Evolutionary conservation across 2,329 filamentous ascomycete genomes (phyloP).

Genomic region (Paecilomyces niveus): DNA sequence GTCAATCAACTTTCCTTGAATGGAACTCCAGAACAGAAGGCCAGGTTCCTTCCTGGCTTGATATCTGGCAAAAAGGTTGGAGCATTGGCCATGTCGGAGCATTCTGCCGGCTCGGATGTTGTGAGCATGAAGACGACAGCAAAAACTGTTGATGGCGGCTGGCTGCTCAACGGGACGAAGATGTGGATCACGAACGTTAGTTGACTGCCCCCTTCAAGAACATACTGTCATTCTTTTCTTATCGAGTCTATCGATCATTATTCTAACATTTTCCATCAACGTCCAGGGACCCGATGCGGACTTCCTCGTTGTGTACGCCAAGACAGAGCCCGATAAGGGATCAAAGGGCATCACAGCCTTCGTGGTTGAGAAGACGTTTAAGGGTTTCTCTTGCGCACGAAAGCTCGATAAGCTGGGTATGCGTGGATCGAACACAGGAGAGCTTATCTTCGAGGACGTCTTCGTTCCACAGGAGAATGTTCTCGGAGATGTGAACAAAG

Average conservation of each 20-base stretch:
- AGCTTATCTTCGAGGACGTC: slow-evolving; percentile 82
- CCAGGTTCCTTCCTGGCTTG: slow-evolving; percentile 69
- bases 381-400: slow-evolving; percentile 77
- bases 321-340: slow-evolving; percentile 71
- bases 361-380: slow-evolving; percentile 62
- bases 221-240: not conserved
- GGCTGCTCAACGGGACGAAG: slow-evolving; percentile 79
- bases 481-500: slow-evolving; percentile 70
- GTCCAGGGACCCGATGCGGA: slow-evolving; percentile 73
- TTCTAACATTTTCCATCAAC: not conserved
- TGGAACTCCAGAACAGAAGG: slow-evolving; percentile 70
- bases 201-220: not conserved
- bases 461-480: slow-evolving; percentile 81
- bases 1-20: slow-evolving; percentile 95
- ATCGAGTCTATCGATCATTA: not conserved
- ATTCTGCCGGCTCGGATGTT: slow-evolving; percentile 84
- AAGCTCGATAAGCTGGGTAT: slow-evolving; percentile 98
- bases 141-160: slow-evolving; percentile 74
- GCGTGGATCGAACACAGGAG: slow-evolving; percentile 93
- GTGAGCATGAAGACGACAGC: slow-evolving; percentile 91
- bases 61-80: slow-evolving; percentile 76
- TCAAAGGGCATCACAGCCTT: slow-evolving; percentile 95
- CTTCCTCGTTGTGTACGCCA: slow-evolving; percentile 90
- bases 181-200: slow-evolving; percentile 97
- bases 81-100: slow-evolving; percentile 91